Base-by-base conservation (phyloP, 768 basidiomycete species). In the Rhizopogon roseolus region DNA sequence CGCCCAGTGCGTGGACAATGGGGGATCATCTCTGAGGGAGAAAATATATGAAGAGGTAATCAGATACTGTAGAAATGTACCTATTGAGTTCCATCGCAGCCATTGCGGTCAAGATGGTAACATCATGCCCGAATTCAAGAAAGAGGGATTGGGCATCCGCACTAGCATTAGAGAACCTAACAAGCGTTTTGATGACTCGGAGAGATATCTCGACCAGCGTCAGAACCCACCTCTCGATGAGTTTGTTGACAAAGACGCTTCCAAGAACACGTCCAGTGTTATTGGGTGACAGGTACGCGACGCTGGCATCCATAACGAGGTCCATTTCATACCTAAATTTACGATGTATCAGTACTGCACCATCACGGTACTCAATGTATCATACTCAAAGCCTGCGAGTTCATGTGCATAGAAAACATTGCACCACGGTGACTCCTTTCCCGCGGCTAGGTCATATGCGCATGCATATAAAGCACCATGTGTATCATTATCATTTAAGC, bases 51-150 rank as follows among this genome's bases (percentile, higher is more conserved):
- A 10, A 5, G 27, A 28, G 4, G 38, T 9, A 38, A 5, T 36
- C 17, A 5, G 2, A 14, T 8, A 5, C 19, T 22, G 16, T 36
- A 14, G 32, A 34, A 34, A 34, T 13, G 45, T 37, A 73, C 72
- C 69, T 68, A 54, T 69, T 73, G 17, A 74, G 63, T 0, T 67
- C 70, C 32, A 74, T 54, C 5, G 70, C 69, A 25, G 71, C 41
- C 57, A 76, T 54, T 6, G 70, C 69, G 25, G 71, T 41, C 56
- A 76, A 67, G 53, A 77, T 67, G 37, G 70, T 74, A 6, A 67
- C 72, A 50, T 75, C 72, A 55, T 76, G 73, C 4, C 73, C 74
- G 55, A 76, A 76, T 61, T 77, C 72, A 25, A 77, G 63, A 60
- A 71, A 74, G 19, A 73, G 60, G 39, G 63, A 45, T 49, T 64